phyloP scores from a whole-genome alignment of 441 rosid species.

The Jatropha multifida region DNA sequence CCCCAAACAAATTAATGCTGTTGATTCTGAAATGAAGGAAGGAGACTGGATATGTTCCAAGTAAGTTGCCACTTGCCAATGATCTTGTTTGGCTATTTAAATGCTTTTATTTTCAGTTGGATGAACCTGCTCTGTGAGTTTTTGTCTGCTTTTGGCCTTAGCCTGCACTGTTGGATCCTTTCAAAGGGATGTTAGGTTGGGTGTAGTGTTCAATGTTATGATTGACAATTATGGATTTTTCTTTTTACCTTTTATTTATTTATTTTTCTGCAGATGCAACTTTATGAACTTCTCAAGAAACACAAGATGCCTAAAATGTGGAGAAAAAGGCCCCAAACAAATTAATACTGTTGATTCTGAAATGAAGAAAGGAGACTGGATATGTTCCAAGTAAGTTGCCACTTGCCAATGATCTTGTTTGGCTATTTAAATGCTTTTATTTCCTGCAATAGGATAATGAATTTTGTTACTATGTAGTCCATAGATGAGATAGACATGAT shows the following conservation, averaged over 20 bases:
- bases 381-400: slow-evolving; percentile 60
- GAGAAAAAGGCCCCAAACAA: slow-evolving; percentile 54
- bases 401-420: background rate
- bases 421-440: background rate
- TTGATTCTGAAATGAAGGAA: slow-evolving; percentile 57
- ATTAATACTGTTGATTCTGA: slow-evolving; percentile 38
- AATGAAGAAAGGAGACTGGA: slow-evolving; percentile 92
- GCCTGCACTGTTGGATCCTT: background rate
- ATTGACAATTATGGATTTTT: too few species aligned
- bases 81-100: background rate
- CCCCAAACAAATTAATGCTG: slow-evolving; percentile 44
- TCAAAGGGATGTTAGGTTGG: background rate
- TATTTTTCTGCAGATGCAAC: slow-evolving; percentile 54
- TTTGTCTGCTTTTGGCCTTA: background rate
- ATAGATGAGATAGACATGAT: background rate
- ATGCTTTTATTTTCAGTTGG: background rate
- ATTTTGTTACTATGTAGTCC: background rate
- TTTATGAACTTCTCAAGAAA: slow-evolving; percentile 71
- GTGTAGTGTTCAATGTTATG: background rate
- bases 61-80: slow-evolving; percentile 39
- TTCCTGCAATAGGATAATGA: background rate
- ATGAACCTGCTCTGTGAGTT: slow-evolving; percentile 2
- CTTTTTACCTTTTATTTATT: background rate
- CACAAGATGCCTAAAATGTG: slow-evolving; percentile 57
- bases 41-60: slow-evolving; percentile 87